Evolutionary conservation across 2,329 filamentous ascomycete species (phyloP).

Genomic region (Hymenoscyphus scutula): DNA sequence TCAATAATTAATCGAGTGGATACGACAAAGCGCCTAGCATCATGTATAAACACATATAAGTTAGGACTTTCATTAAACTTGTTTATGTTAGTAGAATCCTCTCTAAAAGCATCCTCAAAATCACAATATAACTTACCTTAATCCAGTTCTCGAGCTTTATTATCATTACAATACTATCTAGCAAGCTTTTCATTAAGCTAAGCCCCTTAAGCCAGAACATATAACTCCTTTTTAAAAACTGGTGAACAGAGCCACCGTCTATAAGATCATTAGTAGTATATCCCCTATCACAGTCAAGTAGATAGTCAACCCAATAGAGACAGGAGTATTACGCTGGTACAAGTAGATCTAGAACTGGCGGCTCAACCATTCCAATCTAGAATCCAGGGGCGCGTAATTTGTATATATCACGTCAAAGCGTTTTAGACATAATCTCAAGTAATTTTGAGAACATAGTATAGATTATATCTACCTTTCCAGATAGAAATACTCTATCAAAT

Average conservation of each 20-base stretch:
- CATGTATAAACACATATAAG: constrained; percentile 28
- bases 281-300: no score
- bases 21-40: constrained; percentile 23
- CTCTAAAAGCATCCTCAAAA: not conserved
- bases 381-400: not conserved
- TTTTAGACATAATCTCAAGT: not conserved
- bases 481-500: not conserved
- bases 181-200: no score
- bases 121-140: no score
- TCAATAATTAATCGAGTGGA: constrained; percentile 30
- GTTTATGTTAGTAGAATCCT: not conserved
- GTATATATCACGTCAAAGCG: constrained; percentile 5
- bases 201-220: no score
- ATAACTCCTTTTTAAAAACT: no score
- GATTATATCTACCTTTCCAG: not conserved
- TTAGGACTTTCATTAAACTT: constrained; percentile 16
- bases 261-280: no score
- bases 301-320: not conserved
- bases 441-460: constrained; percentile 8
- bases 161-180: no score
- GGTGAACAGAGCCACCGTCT: no score
- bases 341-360: constrained; percentile 2
- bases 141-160: no score
- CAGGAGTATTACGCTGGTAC: not conserved
- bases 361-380: constrained; percentile 1